Evolutionary conservation across 2,329 filamentous ascomycete species (phyloP).

Genomic region (Penicillium corylophilum): DNA sequence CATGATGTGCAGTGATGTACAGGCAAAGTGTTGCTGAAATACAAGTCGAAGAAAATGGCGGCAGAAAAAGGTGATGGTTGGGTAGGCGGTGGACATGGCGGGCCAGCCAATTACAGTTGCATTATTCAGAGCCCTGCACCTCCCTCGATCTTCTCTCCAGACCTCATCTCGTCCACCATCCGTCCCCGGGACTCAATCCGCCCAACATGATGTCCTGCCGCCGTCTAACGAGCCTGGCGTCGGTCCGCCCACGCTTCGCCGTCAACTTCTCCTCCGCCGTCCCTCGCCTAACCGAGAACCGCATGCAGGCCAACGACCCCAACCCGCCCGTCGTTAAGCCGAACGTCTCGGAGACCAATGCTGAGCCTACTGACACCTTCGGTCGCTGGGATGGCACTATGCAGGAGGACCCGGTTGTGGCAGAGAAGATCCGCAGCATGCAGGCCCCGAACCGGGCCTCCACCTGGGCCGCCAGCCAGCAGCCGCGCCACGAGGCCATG

Average conservation of each 20-base stretch:
- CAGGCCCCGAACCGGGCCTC: slow-evolving; percentile 84
- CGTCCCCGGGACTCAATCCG: slow-evolving; percentile 22
- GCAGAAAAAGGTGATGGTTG: slow-evolving; percentile 22
- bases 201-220: slow-evolving; percentile 48
- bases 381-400: slow-evolving; percentile 52
- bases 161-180: slow-evolving; percentile 19
- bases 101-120: slow-evolving; percentile 34
- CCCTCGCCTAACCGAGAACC: slow-evolving; percentile 42
- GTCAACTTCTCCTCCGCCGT: slow-evolving; percentile 46
- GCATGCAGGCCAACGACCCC: slow-evolving; percentile 57
- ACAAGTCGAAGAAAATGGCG: slow-evolving; percentile 3
- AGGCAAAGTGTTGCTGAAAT: neutral
- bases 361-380: slow-evolving; percentile 51
- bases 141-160: slow-evolving; percentile 2
- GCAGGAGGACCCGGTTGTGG: slow-evolving; percentile 56
- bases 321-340: slow-evolving; percentile 50
- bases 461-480: slow-evolving; percentile 85
- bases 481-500: slow-evolving; percentile 80
- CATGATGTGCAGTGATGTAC: slow-evolving; percentile 25
- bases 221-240: slow-evolving; percentile 49
- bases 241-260: slow-evolving; percentile 33
- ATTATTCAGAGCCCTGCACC: slow-evolving; percentile 23
- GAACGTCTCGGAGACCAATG: slow-evolving; percentile 63
- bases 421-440: slow-evolving; percentile 57
- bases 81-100: slow-evolving; percentile 14